Conservation (phyloP, 352 stramenopile genomes). For the Pythium aquatile region DNA sequence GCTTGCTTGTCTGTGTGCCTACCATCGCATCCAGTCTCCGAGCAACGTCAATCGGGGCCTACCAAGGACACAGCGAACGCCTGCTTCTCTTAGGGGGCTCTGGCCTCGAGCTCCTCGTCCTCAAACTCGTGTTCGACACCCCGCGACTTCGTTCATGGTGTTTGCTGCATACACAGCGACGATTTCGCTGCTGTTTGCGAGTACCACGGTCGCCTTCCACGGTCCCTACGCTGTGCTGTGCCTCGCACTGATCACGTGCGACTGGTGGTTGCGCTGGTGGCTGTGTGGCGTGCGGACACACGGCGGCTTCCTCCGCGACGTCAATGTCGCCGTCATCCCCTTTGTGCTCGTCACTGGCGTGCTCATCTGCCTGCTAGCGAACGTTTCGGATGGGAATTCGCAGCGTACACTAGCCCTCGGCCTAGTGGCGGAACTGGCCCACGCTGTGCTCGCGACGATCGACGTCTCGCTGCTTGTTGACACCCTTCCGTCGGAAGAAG, state of each 20-base stretch:
- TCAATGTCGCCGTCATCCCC: neutral
- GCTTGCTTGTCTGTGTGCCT: neutral
- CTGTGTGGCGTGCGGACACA: neutral
- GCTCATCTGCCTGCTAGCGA: neutral
- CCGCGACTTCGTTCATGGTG: neutral
- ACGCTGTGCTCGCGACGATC: neutral
- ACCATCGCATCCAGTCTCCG: neutral
- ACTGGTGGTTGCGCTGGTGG: neutral
- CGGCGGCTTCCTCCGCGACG: neutral
- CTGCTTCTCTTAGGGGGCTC: neutral
- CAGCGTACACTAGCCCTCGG: neutral
- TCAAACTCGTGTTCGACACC: slow-evolving; percentile 5
- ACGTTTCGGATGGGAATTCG: neutral
- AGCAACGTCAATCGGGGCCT: neutral
- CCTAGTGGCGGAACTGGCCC: neutral
- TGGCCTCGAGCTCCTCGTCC: neutral
- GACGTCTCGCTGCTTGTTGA: neutral
- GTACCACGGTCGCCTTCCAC: neutral
- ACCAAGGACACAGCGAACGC: neutral
- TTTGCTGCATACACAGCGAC: neutral
- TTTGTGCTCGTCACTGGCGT: neutral
- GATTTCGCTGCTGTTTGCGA: neutral
- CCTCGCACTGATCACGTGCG: neutral
- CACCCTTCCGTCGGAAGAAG: neutral
- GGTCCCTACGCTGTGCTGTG: neutral